Percentiles rank a stretch among this genome's conserved stretches.
phyloP scores from a whole-genome alignment of 2,329 filamentous ascomycete species.

The Trichoderma sp. region DNA sequence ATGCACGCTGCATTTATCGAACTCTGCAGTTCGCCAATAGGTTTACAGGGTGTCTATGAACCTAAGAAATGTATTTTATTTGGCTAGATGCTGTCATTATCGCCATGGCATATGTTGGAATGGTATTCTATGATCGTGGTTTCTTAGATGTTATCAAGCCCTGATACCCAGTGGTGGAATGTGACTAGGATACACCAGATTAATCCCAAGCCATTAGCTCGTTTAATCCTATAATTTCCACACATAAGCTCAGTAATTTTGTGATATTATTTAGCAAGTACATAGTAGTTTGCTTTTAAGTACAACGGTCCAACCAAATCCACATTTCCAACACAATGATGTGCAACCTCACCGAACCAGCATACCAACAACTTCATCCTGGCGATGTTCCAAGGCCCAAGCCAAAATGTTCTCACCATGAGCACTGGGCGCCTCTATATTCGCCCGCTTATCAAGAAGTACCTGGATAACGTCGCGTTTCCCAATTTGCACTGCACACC shows the following conservation, averaged over 20 bases:
- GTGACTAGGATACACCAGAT: background rate
- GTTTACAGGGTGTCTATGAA: background rate
- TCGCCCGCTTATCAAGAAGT: background rate
- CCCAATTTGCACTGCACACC: background rate
- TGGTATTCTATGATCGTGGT: background rate
- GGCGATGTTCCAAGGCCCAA: background rate
- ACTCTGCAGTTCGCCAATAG: background rate
- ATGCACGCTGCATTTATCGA: background rate
- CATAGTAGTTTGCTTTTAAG: background rate
- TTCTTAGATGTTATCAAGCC: background rate
- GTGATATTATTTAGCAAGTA: too few relatives aligned
- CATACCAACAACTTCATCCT: background rate
- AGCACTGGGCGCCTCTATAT: background rate
- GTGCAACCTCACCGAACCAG: background rate
- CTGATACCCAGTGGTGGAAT: too few relatives aligned
- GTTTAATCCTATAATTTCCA: too few relatives aligned
- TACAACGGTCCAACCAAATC: background rate
- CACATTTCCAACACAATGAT: background rate
- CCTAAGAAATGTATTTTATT: background rate
- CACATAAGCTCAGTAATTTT: too few relatives aligned
- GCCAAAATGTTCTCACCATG: background rate
- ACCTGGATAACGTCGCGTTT: background rate
- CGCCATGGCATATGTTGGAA: background rate
- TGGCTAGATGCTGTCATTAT: background rate
- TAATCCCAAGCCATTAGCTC: too few relatives aligned